A percentile compares a stretch with the other conserved stretches of the same genome.
Evolutionary conservation across 495 filamentous ascomycete genomes (phyloP).

Genomic region (Xylaria intraflava): DNA sequence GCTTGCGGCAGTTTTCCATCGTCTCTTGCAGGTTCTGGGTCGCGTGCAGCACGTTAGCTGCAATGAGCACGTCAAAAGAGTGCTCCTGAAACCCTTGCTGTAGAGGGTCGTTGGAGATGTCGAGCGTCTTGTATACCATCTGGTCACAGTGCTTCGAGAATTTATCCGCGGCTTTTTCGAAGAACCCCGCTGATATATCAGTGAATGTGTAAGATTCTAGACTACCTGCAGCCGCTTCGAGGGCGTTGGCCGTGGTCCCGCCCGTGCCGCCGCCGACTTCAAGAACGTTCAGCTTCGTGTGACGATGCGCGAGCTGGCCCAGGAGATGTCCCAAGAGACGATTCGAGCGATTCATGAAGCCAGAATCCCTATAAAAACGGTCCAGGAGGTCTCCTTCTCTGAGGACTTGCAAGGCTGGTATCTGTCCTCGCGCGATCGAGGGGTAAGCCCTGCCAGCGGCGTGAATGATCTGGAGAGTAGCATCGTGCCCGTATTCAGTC

Average conservation of each 20-base stretch:
- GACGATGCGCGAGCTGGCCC: conserved; percentile 39
- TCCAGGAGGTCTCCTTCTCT: no score
- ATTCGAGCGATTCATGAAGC: no score
- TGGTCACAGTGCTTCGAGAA: conserved; percentile 6
- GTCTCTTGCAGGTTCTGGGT: conserved; percentile 34
- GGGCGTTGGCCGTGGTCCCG: conserved; percentile 31
- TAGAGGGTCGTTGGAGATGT: conserved; percentile 34
- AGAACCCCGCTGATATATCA: conserved; percentile 40
- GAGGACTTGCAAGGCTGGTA: no score
- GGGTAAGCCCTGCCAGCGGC: no score
- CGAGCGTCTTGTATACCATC: conserved; percentile 40
- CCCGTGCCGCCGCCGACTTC: conserved; percentile 49
- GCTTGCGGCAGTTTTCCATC: conserved; percentile 32
- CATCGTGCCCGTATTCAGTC: no score
- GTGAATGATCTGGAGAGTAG: no score
- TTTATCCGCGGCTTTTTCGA: conserved; percentile 17
- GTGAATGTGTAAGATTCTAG: conserved; percentile 44
- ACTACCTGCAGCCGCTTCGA: conserved; percentile 13
- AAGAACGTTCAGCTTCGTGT: conserved; percentile 39
- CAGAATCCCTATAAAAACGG: no score
- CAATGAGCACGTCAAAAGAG: conserved; percentile 45
- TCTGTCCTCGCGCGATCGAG: no score
- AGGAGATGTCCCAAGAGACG: no score
- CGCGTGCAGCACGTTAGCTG: conserved; percentile 42
- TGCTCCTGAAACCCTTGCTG: conserved; percentile 38